Base-by-base conservation (phyloP, 805 yeast species). In the Metschnikowia orientalis region DNA sequence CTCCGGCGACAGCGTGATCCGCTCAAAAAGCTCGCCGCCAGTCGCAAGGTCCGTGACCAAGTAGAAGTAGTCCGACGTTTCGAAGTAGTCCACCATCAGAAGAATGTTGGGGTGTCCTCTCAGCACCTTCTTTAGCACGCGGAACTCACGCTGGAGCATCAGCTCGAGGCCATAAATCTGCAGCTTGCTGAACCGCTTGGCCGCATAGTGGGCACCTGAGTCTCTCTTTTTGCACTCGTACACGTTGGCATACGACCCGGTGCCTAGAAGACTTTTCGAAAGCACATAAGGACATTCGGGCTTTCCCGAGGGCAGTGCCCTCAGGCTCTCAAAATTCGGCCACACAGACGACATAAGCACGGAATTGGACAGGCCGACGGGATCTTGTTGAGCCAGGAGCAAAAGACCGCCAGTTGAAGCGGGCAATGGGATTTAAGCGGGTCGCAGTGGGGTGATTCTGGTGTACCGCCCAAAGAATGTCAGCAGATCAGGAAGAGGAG, bases 1-100 rank as follows among this genome's bases (percentile, higher is more conserved):
- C 22, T 65, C 61, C 2, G 44, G 36, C 12, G 38, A 29, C 16
- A 59, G 53, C 32, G 69, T 63, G 24, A 82, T 73, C 20, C 74
- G 60, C 44, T 79, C 81, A 48, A 77, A 81, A 29, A 82, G 61
- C 47, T 81, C 90, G 15, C 84, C 82, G 10, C 84, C 82, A 9
- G 56, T 56, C 24, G 87, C 85, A 28, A 81, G 58, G 45, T 80
- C 84, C 1, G 88, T 81, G 25, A 81, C 73, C 28, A 82, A 50
- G 30, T 61, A 73, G 22, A 75, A 58, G 45, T 67, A 63, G 35
- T 75, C 71, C 4, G 64, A 61, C 0, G 90, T 82, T 51, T 82
- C 88, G 52, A 81, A 82, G 56, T 71, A 77, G 57, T 81, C 89
- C 7, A 76, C 67, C 32, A 81, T 56, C 23, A 79, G 79, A 34